Evolutionary conservation across 768 basidiomycete species (phyloP).

Genomic region (Lentinus tigrinus): DNA sequence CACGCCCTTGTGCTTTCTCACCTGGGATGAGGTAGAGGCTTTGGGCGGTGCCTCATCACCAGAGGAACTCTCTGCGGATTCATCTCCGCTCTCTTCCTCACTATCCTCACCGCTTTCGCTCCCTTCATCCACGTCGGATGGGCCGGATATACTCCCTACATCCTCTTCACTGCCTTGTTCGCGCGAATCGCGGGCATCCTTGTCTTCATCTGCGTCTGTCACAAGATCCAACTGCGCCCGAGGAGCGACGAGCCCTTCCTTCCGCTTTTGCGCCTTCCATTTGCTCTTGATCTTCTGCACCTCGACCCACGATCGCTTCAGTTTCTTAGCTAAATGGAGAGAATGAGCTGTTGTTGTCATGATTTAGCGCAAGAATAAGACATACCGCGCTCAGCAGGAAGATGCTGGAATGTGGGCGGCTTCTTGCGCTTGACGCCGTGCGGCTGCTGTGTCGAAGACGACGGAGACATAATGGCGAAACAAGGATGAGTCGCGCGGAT

Average conservation of each 20-base stretch:
- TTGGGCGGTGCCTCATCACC: conserved; percentile 11
- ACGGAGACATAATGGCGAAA: conserved; percentile 1
- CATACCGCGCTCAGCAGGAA: conserved; percentile 62
- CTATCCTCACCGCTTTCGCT: not conserved
- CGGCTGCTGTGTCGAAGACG: conserved; percentile 11
- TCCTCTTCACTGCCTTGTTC: conserved; percentile 1
- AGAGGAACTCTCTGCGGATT: conserved; percentile 10
- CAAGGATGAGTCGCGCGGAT: not conserved
- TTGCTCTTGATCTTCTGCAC: conserved; percentile 73
- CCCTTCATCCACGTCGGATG: not conserved
- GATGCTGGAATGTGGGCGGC: conserved; percentile 71
- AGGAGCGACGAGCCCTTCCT: conserved; percentile 34
- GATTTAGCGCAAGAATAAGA: conserved; percentile 3
- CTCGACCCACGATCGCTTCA: conserved; percentile 81
- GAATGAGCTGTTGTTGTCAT: not conserved
- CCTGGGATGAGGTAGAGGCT: not conserved
- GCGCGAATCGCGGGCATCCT: not conserved
- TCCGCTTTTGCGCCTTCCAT: conserved; percentile 73
- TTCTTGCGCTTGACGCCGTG: conserved; percentile 47
- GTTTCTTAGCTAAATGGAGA: conserved; percentile 58
- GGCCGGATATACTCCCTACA: not conserved
- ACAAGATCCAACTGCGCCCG: conserved; percentile 10
- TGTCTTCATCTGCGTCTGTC: conserved; percentile 11
- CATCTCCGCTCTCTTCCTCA: not conserved
- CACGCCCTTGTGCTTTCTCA: not conserved